Conservation (phyloP, 1,139 yeast species). For the Trichomonascaceae sp. region DNA sequence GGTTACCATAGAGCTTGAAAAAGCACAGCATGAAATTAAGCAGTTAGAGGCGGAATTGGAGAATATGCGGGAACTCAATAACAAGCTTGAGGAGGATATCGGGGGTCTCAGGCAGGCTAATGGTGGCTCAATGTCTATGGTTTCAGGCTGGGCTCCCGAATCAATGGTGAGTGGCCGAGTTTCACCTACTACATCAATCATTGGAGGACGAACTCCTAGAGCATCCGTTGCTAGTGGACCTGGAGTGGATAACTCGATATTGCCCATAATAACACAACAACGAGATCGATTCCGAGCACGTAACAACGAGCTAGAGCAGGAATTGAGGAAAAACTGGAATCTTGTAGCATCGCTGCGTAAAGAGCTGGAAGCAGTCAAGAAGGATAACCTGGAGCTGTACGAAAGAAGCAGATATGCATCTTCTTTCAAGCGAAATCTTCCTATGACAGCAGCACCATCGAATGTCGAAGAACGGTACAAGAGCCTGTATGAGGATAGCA, state of each 20-base stretch:
- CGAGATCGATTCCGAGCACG: slow-evolving; percentile 84
- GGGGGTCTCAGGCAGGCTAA: slow-evolving; percentile 25
- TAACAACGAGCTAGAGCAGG: slow-evolving; percentile 78
- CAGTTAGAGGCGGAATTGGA: slow-evolving; percentile 40
- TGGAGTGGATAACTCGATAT: slow-evolving; percentile 43
- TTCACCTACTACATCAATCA: slow-evolving; percentile 34
- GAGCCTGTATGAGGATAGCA: slow-evolving; percentile 63
- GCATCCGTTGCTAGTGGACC: slow-evolving; percentile 20
- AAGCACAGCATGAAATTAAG: slow-evolving; percentile 37
- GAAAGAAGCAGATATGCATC: slow-evolving; percentile 77
- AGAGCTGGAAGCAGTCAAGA: slow-evolving; percentile 57
- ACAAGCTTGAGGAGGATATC: slow-evolving; percentile 67
- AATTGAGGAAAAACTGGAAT: slow-evolving; percentile 53
- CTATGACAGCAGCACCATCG: slow-evolving; percentile 2
- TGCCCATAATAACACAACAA: slow-evolving; percentile 89
- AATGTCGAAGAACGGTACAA: slow-evolving; percentile 55
- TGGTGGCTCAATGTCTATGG: slow-evolving; percentile 43
- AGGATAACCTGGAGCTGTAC: slow-evolving; percentile 72
- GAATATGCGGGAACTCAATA: slow-evolving; percentile 41
- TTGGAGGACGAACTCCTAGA: slow-evolving; percentile 20
- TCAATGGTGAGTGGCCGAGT: slow-evolving; percentile 28
- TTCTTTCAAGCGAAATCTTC: slow-evolving; percentile 18
- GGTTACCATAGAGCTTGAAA: slow-evolving; percentile 35
- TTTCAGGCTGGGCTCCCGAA: slow-evolving; percentile 33
- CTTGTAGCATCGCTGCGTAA: slow-evolving; percentile 55